Evolutionary conservation across 192 early-diverging fungal genomes (phyloP), one percentile per base, ranked within the genome.

Genomic region (Gryganskiella cystojenkinii): DNA sequence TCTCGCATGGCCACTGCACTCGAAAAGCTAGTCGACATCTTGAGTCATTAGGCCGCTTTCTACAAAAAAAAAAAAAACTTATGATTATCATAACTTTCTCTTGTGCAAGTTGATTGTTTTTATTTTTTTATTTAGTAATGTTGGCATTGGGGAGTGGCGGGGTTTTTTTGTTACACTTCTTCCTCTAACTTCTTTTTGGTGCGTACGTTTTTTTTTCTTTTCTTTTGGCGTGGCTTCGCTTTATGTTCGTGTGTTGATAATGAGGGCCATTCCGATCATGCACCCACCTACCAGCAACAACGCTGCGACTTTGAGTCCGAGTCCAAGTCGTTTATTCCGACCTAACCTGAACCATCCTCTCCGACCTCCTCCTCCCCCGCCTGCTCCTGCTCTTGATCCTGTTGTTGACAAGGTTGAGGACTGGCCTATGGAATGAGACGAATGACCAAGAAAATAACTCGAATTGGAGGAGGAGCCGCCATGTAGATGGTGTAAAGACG

Each of bases 1-100:
- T 70, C 65, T 11, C 50, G 79, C n/a, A 79, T 79, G 64, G 83
- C 83, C 10, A 83, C 72, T 0, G 70, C 80, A 0, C 61, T 81
- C 15, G 80, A 81, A 24, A 61, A 67, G 47, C 31, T 81, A 14
- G 80, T 81, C 17, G 52, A 45, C 10, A 68, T 81, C 28, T 33
- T 81, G 40, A 61, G 67, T 17, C 71, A 64, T 20, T 75, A 67
- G 37, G 19, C 0, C 19, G 25, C 19, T 19, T 22, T 42, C n/a
- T 20, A 17, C 3, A 42, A 46, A 34, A n/a, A 34, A 40, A 40
- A 13, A 40, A 40, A 40, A 40, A 40, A 50, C 19, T 6, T 19
- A n/a, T n/a, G 15, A 20, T 50, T 42, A 6, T 40, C 34, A 43
- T 25, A 25, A 7, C 4, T 3, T 25, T 7, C 9, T 22, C 1